A percentile compares a stretch with the other conserved stretches of the same genome.
Evolutionary conservation across 2,329 filamentous ascomycete genomes (phyloP).

Genomic region (Trichoderma asperellum): DNA sequence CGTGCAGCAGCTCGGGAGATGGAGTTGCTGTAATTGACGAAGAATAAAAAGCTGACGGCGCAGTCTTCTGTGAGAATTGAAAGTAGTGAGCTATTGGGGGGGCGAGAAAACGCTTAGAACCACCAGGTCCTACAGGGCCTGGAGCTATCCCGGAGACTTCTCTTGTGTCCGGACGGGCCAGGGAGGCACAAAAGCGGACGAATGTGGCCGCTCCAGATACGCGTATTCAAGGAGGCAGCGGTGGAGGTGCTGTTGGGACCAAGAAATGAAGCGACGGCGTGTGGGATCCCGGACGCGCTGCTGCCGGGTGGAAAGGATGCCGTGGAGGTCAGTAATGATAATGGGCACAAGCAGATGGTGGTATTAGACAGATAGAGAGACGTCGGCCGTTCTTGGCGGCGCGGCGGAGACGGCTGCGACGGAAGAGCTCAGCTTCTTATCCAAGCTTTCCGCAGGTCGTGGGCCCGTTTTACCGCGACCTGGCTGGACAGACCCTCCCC

Average conservation of each 20-base stretch:
- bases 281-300: slow-evolving; percentile 4
- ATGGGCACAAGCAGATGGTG: background rate
- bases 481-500: slow-evolving; percentile 3
- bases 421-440: slow-evolving; percentile 13
- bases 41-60: slow-evolving; percentile 13
- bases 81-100: slow-evolving; percentile 8
- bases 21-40: slow-evolving; percentile 18
- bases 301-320: slow-evolving; percentile 7
- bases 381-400: background rate
- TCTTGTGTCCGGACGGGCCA: slow-evolving; percentile 21
- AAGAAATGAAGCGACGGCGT: slow-evolving; percentile 13
- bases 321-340: background rate
- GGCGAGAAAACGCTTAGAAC: slow-evolving; percentile 3
- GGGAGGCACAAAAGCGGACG: slow-evolving; percentile 13
- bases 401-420: slow-evolving; percentile 21
- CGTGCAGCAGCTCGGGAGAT: slow-evolving; percentile 2
- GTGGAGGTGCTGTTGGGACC: slow-evolving; percentile 21
- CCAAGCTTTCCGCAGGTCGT: slow-evolving; percentile 14
- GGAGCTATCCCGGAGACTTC: slow-evolving; percentile 20
- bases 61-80: slow-evolving; percentile 15
- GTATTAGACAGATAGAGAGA: background rate
- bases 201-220: slow-evolving; percentile 20
- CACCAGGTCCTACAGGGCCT: background rate
- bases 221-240: slow-evolving; percentile 16
- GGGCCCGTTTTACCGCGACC: background rate